A percentile compares a stretch with the other conserved stretches of the same genome.
Conservation (phyloP, 1,284 basidiomycete species). For the Pseudozyma tsukubaensis region DNA sequence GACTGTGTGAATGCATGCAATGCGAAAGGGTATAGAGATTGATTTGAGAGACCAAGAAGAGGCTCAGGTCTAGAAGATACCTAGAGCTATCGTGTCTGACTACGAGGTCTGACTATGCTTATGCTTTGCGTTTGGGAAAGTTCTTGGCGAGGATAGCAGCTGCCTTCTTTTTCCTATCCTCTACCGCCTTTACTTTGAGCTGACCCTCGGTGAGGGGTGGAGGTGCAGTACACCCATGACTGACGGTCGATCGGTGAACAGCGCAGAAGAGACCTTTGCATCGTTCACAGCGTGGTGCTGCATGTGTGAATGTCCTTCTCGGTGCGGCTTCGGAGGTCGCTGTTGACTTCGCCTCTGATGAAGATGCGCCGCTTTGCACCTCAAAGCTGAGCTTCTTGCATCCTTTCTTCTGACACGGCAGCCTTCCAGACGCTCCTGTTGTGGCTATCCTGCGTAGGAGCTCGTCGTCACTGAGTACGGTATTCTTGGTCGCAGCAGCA, state of each 20-base stretch:
- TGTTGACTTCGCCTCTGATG: not conserved
- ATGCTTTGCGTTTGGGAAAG: slow-evolving; percentile 51
- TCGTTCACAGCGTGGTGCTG: slow-evolving; percentile 55
- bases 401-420: slow-evolving; percentile 57
- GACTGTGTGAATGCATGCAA: slow-evolving; percentile 3
- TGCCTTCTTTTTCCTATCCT: slow-evolving; percentile 61
- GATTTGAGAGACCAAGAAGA: not conserved
- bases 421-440: slow-evolving; percentile 26
- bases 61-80: not conserved
- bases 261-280: slow-evolving; percentile 58
- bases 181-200: slow-evolving; percentile 45
- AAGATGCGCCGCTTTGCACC: slow-evolving; percentile 11
- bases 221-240: slow-evolving; percentile 54
- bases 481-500: slow-evolving; percentile 27
- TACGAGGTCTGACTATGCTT: not conserved
- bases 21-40: slow-evolving; percentile 18
- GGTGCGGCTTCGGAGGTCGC: not conserved
- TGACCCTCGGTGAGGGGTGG: slow-evolving; percentile 57
- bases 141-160: slow-evolving; percentile 56
- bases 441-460: slow-evolving; percentile 20
- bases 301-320: slow-evolving; percentile 40
- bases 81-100: not conserved
- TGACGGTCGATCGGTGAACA: slow-evolving; percentile 40
- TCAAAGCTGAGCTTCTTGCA: slow-evolving; percentile 58
- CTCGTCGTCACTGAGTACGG: slow-evolving; percentile 47